Conservation (phyloP, 768 basidiomycete genomes). For the Hortiboletus flavorubellus region DNA sequence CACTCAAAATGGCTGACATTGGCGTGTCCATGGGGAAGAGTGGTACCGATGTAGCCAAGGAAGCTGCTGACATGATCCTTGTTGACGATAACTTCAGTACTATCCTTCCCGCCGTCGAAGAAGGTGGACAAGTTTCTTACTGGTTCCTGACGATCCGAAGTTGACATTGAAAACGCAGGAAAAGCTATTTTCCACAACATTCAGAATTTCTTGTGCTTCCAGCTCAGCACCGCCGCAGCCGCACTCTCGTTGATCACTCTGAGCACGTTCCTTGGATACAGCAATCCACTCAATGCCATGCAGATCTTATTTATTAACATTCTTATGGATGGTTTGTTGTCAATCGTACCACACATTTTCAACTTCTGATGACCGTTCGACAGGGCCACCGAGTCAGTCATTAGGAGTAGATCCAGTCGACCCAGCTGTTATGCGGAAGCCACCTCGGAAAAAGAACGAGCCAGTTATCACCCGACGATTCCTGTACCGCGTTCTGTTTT, state of each 20-base stretch:
- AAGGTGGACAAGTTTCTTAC: conserved; percentile 48
- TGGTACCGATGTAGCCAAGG: conserved; percentile 98
- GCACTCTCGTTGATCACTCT: conserved; percentile 93
- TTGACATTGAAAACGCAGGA: conserved; percentile 40
- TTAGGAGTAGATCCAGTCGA: conserved; percentile 97
- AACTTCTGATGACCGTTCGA: neutral
- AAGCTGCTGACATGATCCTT: conserved; percentile 94
- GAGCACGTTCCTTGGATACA: conserved; percentile 84
- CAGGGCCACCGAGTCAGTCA: conserved; percentile 92
- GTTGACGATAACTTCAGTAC: conserved; percentile 98
- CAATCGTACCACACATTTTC: neutral
- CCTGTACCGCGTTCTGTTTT: conserved; percentile 82
- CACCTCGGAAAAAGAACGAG: conserved; percentile 90
- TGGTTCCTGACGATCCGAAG: neutral
- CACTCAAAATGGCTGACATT: conserved; percentile 96
- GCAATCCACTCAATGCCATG: conserved; percentile 96
- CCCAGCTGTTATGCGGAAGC: conserved; percentile 86
- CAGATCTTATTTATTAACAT: conserved; percentile 99
- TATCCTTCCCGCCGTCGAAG: conserved; percentile 90
- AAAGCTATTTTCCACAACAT: conserved; percentile 99
- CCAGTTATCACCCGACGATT: conserved; percentile 78
- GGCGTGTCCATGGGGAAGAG: conserved; percentile 97
- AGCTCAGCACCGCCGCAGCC: conserved; percentile 95
- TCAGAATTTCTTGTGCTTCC: conserved; percentile 96
- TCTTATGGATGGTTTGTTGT: conserved; percentile 84